Evolutionary conservation across 148 eudicot species (phyloP), one percentile per base, ranked within the genome.

Genomic region (Rhododendron mucronatum): DNA sequence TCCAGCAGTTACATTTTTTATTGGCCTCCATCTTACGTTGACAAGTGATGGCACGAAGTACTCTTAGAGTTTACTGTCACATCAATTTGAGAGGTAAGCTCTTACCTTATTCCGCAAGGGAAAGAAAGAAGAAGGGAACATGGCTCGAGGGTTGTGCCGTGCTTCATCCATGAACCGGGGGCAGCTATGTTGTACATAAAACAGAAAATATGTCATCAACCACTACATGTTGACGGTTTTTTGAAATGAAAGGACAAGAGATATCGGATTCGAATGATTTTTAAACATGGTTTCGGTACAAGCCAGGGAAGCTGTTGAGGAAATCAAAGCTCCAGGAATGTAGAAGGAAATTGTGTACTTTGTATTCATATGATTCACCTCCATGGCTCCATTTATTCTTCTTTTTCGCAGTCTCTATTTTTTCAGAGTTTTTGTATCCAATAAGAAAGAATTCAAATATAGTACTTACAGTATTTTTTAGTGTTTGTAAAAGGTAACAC

Each of bases 171-270:
- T 50, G 67, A 50, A 53, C 63, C 39, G 0, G 33, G 81, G 51
- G 51, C 57, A 2, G 26, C 28, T 76, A 37, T 67, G 57, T 12
- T 84, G 86, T 76, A 84, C 86, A 76, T 75, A 76, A 50, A 67
- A 14, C 21, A 23, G 47, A 65, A 30, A 69, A 33, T 23, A 73
- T 74, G 28, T 51, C 28, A 8, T 67, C 59, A 21, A 18, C 44
- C 21, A 5, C 14, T 69, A 28, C 28, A 26, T 28, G 7, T 18
- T 45, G 78, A 53, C 13, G 7, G n/a, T 45, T 44, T 20, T 14
- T n/a, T 44, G 45, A 45, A 14, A 37, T 39, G 21, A 23, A 20
- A 50, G 35, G 41, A 2, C 76, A 41, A 83, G 35, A 55, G 10
- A 44, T 39, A 82, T 11, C 16, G 2, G 15, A 13, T 55, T 37